Conservation (phyloP, 306 rosid species). For the Hylodesmum podocarpum region DNA sequence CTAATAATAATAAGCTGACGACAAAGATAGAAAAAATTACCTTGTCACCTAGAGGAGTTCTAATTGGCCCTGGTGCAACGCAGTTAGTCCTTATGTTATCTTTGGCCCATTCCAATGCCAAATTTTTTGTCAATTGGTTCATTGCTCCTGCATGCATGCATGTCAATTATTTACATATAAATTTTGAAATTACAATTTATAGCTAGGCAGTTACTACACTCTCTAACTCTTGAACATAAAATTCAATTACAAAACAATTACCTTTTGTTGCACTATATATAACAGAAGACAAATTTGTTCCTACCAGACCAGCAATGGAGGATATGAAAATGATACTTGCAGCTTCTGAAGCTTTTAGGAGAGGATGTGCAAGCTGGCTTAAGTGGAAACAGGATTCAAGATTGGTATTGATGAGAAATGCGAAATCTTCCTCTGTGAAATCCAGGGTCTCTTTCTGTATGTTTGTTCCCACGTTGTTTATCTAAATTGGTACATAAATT, state of each 20-base stretch:
- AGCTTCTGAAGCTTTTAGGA: conserved; percentile 28
- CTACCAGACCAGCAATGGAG: conserved; percentile 1
- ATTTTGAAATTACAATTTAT: not conserved
- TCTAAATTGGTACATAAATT: not conserved
- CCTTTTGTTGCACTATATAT: conserved; percentile 47
- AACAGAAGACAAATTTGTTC: not conserved
- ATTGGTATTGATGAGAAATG: conserved; percentile 16
- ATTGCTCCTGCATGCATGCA: conserved; percentile 56
- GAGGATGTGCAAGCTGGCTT: conserved; percentile 42
- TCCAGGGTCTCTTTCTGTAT: not conserved
- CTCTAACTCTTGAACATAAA: not conserved
- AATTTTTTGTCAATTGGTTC: conserved; percentile 41
- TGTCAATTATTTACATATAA: not conserved
- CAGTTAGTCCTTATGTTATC: conserved; percentile 57
- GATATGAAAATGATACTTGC: conserved; percentile 38
- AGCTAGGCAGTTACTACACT: not conserved
- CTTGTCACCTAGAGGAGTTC: conserved; percentile 34
- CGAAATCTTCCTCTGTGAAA: conserved; percentile 26
- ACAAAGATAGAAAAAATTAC: conserved; percentile 23
- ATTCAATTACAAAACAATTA: not conserved
- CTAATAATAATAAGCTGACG: not conserved
- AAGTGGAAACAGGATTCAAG: conserved; percentile 38
- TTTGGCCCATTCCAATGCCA: conserved; percentile 72
- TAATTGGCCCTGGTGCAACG: conserved; percentile 53
- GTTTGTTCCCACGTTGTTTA: conserved; percentile 33